Evolutionary conservation across 495 filamentous ascomycete genomes (phyloP), one percentile per base, ranked within the genome.

Genomic region (Terfezia boudieri): DNA sequence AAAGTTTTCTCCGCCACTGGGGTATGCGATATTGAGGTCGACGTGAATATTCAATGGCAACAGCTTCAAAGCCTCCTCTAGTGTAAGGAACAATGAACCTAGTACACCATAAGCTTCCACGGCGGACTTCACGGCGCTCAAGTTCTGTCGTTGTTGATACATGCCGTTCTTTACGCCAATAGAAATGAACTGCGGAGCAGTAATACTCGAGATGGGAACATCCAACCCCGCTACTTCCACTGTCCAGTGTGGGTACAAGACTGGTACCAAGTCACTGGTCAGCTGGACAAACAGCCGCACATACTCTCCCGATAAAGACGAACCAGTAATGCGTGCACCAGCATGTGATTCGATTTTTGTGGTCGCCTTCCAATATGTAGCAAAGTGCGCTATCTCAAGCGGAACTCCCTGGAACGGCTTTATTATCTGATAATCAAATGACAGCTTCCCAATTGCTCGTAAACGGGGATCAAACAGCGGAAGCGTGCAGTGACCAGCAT

Each of bases 281-380:
- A 92, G 71, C 60, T 96, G 92, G 32, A 96, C 80, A 62, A 83
- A 92, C 37, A 98, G 71, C 58, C 88, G 79, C 17, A 94, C 78
- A 68, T 95, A 94, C 57, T 95, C 84, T 38, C 90, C 90, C 26
- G 85, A 85, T 56, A 98, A 67, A 68, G 89, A 95, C 32, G 92
- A 96, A 8, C 90, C 90, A 2, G 90, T 96, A 32, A 98, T 85
- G 36, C 95, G 76, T 46, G 83, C 82, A 64, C 73, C 87, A 48
- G 84, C 82, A 20, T 46, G 41, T 14, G 78, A 76, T 62, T 93
- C 85, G 48, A 87, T 70, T 56, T 92, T 85, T 61, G 84, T 94
- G 5, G 92, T 98, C 1, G 88, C 89, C 68, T 94, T 96, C 90
- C 90, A 98, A 68, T 98, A 98, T 3, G 90, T 96, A 54, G 93